A percentile compares a stretch with the other conserved stretches of the same genome.
phyloP scores from a whole-genome alignment of 2,329 filamentous ascomycete genomes.

The Colletotrichum noveboracense region DNA sequence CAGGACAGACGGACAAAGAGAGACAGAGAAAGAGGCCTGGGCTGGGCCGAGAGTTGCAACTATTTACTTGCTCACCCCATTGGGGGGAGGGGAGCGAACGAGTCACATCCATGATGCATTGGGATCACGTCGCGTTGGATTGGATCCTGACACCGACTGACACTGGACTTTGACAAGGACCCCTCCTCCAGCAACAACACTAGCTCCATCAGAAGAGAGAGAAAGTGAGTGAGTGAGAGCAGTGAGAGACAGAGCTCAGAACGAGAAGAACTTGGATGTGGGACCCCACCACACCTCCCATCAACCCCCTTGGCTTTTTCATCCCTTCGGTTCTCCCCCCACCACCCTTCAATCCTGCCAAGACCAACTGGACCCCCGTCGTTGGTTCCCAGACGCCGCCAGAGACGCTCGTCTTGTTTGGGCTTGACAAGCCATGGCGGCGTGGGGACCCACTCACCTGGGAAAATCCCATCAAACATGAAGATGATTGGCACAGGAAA shows the following conservation, averaged over 20 bases:
- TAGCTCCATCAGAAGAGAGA: background rate
- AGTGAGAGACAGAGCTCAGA: background rate
- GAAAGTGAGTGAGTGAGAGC: background rate
- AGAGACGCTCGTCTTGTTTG: slow-evolving; percentile 16
- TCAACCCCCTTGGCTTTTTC: background rate
- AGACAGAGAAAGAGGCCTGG: background rate
- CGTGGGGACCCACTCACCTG: background rate
- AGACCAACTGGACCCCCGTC: slow-evolving; percentile 1
- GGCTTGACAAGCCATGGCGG: slow-evolving; percentile 18
- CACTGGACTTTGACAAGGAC: background rate
- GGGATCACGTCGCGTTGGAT: slow-evolving; percentile 8
- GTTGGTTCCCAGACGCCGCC: slow-evolving; percentile 17
- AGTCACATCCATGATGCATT: slow-evolving; percentile 12
- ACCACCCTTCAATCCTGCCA: background rate
- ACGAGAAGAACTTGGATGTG: background rate
- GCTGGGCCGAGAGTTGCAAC: background rate
- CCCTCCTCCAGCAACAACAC: background rate
- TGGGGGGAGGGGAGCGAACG: background rate
- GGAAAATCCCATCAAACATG: background rate
- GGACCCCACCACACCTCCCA: background rate
- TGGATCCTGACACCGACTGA: slow-evolving; percentile 14
- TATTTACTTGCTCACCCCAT: background rate
- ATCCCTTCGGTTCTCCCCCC: background rate
- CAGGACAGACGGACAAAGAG: background rate
- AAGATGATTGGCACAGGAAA: slow-evolving; percentile 5